These are phyloP conservation scores for Chalciporus piperatoides DNA, from an alignment of 1,284 basidiomycete species.

Conservation along the genomic window DNA sequence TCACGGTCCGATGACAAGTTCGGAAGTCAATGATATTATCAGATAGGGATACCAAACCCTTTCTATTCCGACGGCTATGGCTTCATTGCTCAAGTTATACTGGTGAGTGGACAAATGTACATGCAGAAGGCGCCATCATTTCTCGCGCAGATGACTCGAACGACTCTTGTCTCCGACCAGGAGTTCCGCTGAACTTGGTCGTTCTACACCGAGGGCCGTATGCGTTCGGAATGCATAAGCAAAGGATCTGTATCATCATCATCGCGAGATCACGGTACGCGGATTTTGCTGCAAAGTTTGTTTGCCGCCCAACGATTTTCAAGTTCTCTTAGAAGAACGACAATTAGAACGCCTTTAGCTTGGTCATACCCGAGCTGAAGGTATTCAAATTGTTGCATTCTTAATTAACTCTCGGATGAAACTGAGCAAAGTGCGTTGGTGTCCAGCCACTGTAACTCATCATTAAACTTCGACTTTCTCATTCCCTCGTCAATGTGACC, in stretches of 20 bases:
- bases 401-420: not conserved
- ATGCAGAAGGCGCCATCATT: constrained; percentile 1
- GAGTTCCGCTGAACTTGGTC: constrained; percentile 7
- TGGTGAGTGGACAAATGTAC: not conserved
- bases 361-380: too few species aligned
- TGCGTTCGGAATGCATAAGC: not conserved
- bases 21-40: not conserved
- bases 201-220: constrained; percentile 2
- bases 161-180: not conserved
- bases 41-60: not conserved
- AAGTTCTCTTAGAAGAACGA: not conserved
- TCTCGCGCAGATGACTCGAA: not conserved
- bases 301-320: too few species aligned
- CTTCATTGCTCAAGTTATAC: not conserved
- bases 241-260: not conserved
- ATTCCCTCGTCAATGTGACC: too few species aligned
- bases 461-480: too few species aligned
- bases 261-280: not conserved
- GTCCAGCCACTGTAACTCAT: too few species aligned
- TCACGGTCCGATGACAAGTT: not conserved
- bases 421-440: not conserved
- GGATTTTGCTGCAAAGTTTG: not conserved
- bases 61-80: not conserved
- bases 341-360: not conserved
- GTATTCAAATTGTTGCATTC: too few species aligned